These are phyloP conservation scores for Zancudomyces culisetae DNA, from an alignment of 371 early-diverging fungal species.

Conservation along the genomic window DNA sequence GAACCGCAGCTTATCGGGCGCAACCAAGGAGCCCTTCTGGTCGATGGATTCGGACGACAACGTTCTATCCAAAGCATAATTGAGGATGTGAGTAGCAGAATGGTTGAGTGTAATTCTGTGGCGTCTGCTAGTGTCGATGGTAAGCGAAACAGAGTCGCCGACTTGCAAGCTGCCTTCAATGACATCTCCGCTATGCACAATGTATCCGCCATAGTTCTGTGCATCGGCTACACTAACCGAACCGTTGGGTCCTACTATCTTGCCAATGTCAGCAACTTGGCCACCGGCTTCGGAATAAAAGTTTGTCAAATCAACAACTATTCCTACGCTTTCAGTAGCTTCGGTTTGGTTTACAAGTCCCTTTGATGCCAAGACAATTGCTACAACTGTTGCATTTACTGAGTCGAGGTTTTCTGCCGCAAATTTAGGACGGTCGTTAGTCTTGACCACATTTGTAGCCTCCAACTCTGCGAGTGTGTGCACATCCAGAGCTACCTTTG, in stretches of 20 bases:
- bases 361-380: conserved; percentile 10
- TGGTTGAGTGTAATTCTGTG: conserved; percentile 90
- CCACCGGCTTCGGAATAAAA: conserved; percentile 99
- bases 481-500: conserved; percentile 63
- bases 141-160: conserved; percentile 47
- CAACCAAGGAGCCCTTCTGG: conserved; percentile 97
- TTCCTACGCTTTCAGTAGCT: conserved; percentile 34
- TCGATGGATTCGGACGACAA: conserved; percentile 52
- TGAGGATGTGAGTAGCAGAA: conserved; percentile 94
- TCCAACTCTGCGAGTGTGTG: conserved; percentile 81
- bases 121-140: conserved; percentile 79
- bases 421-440: conserved; percentile 86
- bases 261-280: conserved; percentile 95
- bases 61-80: conserved; percentile 79
- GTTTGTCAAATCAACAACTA: conserved; percentile 94
- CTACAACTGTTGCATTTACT: conserved; percentile 17
- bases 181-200: conserved; percentile 90
- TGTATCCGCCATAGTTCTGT: conserved; percentile 88
- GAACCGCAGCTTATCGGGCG: conserved; percentile 92
- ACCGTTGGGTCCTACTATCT: conserved; percentile 51
- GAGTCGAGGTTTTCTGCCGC: not conserved
- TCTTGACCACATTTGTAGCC: conserved; percentile 50
- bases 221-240: conserved; percentile 91
- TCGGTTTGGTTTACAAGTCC: conserved; percentile 10
- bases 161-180: conserved; percentile 63